These are phyloP conservation scores for Pseudovirgaria hyperparasitica DNA, from an alignment of 2,329 filamentous ascomycete species.

Conservation along the genomic window DNA sequence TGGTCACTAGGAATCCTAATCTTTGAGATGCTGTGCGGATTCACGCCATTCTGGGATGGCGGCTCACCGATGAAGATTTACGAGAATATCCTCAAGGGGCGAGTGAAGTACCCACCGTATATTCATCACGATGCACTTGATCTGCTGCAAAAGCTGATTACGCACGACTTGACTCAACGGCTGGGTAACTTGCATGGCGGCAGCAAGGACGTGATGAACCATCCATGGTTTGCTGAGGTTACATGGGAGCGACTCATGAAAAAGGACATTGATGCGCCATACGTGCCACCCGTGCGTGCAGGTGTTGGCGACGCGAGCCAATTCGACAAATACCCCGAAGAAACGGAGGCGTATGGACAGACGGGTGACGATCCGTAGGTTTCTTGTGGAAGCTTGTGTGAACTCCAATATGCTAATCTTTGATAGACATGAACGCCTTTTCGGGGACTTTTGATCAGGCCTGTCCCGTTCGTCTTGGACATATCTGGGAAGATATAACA, in stretches of 20 bases:
- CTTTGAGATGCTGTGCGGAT: conserved; percentile 98
- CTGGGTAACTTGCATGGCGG: conserved; percentile 89
- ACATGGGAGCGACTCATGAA: conserved; percentile 90
- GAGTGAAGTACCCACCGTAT: conserved; percentile 93
- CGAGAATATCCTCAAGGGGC: conserved; percentile 93
- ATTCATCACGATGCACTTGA: conserved; percentile 91
- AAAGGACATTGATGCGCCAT: conserved; percentile 97
- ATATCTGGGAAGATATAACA: too few relatives aligned
- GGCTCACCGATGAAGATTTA: conserved; percentile 99
- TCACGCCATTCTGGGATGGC: conserved; percentile 97
- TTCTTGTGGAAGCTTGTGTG: background rate
- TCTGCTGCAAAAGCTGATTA: conserved; percentile 84
- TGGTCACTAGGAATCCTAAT: conserved; percentile 98
- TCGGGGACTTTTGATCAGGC: conserved; percentile 18
- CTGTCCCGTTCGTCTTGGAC: too few relatives aligned
- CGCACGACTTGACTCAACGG: conserved; percentile 85
- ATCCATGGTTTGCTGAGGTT: conserved; percentile 93
- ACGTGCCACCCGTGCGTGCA: conserved; percentile 88
- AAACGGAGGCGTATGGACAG: conserved; percentile 81
- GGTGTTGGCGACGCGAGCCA: conserved; percentile 92
- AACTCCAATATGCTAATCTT: conserved; percentile 5
- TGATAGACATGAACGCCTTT: conserved; percentile 20
- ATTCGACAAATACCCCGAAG: conserved; percentile 96
- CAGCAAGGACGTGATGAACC: conserved; percentile 83
- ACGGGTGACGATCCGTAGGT: conserved; percentile 77